Percentiles rank a stretch among this genome's conserved stretches.
Conservation (phyloP, 129 eudicot species). For the Kitagawia praeruptora region DNA sequence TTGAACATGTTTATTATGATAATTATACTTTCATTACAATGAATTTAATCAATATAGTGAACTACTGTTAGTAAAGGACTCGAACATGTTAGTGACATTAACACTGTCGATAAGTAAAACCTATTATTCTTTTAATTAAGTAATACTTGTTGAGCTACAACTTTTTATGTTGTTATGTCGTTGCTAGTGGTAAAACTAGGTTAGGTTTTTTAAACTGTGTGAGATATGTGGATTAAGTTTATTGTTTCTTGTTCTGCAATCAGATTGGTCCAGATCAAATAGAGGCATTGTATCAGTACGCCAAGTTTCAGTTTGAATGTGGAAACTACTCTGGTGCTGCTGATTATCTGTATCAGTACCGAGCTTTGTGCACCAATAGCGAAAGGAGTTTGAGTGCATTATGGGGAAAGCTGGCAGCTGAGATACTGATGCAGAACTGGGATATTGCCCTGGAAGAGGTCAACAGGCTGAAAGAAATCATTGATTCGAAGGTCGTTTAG, state of each 20-base stretch:
- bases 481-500: slow-evolving; percentile 73
- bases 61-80: neutral
- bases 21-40: too few species aligned
- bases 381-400: slow-evolving; percentile 88
- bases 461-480: slow-evolving; percentile 78
- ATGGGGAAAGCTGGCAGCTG: slow-evolving; percentile 99
- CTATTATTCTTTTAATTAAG: neutral
- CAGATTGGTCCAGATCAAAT: slow-evolving; percentile 99
- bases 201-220: too few species aligned
- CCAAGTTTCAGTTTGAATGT: slow-evolving; percentile 95
- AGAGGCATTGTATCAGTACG: slow-evolving; percentile 95
- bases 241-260: neutral
- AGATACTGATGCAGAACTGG: slow-evolving; percentile 98
- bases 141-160: neutral
- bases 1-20: neutral
- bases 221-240: neutral
- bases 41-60: too few species aligned
- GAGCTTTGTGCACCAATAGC: slow-evolving; percentile 74
- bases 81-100: neutral
- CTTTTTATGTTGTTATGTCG: too few species aligned
- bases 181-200: too few species aligned
- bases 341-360: slow-evolving; percentile 80
- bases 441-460: slow-evolving; percentile 85
- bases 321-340: slow-evolving; percentile 99
- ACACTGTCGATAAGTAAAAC: neutral